Percentiles rank a stretch among this genome's conserved stretches.
These are phyloP conservation scores for Beauveria scarabaeidicola DNA, from an alignment of 2,329 filamentous ascomycete species.

Conservation along the genomic window DNA sequence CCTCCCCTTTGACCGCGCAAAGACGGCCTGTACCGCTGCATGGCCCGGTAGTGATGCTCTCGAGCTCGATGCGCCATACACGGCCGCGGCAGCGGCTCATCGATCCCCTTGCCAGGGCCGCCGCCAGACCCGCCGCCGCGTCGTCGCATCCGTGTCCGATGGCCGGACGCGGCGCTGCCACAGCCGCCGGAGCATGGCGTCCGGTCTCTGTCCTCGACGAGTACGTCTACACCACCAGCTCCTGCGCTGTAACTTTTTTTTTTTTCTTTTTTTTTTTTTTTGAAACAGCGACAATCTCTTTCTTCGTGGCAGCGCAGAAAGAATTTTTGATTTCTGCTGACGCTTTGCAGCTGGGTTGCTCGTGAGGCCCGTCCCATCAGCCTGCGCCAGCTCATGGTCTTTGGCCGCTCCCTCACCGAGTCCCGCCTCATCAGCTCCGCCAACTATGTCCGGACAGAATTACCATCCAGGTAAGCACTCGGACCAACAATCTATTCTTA, in stretches of 20 bases:
- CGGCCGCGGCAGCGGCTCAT: slow-evolving; percentile 20
- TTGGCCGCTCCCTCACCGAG: slow-evolving; percentile 88
- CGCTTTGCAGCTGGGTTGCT: slow-evolving; percentile 68
- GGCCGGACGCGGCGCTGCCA: slow-evolving; percentile 10
- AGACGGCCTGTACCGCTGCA: not conserved
- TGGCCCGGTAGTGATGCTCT: slow-evolving; percentile 23
- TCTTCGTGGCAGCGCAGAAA: not conserved
- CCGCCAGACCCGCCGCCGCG: not conserved
- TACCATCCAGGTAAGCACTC: slow-evolving; percentile 62
- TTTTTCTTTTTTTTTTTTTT: not conserved
- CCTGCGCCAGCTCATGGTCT: slow-evolving; percentile 92
- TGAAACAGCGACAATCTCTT: not conserved
- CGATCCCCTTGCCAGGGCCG: not conserved
- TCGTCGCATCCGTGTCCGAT: not conserved
- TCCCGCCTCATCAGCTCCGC: slow-evolving; percentile 83
- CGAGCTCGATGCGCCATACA: slow-evolving; percentile 28
- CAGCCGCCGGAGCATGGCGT: slow-evolving; percentile 36
- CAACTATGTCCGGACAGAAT: slow-evolving; percentile 93
- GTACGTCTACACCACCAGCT: slow-evolving; percentile 30
- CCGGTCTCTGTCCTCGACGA: slow-evolving; percentile 57
- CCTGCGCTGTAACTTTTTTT: not conserved
- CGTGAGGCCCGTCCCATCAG: slow-evolving; percentile 92
- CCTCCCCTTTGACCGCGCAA: not conserved
- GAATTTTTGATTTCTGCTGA: not conserved
- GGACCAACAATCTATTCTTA: too few species aligned